A percentile compares a stretch with the other conserved stretches of the same genome.
These are phyloP conservation scores for Rhizophagus sp. DNA, from an alignment of 192 early-diverging fungal species.

Conservation along the genomic window DNA sequence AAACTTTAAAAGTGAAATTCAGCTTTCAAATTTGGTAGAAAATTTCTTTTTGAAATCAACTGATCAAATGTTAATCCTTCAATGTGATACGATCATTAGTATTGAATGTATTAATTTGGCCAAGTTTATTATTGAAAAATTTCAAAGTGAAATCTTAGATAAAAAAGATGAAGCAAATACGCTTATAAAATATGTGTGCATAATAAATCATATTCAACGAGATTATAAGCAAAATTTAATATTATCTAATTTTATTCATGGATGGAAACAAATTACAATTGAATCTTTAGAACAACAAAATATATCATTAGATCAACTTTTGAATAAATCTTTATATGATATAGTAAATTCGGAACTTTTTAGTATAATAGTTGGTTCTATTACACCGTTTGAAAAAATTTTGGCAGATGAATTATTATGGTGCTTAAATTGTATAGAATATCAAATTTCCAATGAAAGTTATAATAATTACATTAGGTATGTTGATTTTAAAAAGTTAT, in stretches of 20 bases:
- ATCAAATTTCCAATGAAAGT: background rate
- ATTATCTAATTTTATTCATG: background rate
- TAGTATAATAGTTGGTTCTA: background rate
- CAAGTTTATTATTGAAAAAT: slow-evolving; percentile 20
- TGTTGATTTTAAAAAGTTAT: background rate
- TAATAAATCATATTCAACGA: background rate
- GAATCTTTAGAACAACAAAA: background rate
- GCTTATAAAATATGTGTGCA: background rate
- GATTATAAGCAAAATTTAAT: background rate
- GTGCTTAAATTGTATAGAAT: background rate
- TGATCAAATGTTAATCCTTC: slow-evolving; percentile 1
- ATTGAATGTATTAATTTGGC: slow-evolving; percentile 17
- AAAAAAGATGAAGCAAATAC: too few relatives aligned
- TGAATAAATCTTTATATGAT: background rate
- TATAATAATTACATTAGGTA: background rate
- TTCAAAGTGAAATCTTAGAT: too few relatives aligned
- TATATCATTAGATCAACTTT: background rate
- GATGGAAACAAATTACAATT: background rate
- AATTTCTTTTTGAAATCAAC: slow-evolving; percentile 6
- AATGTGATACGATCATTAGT: background rate
- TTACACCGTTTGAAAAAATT: background rate
- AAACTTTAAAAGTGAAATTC: slow-evolving; percentile 3
- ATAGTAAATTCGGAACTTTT: background rate
- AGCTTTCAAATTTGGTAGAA: background rate
- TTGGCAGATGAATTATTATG: background rate